Percentiles rank a stretch among this genome's conserved stretches.
Conservation (phyloP, 352 stramenopile species). For the Phytophthora idaei region DNA sequence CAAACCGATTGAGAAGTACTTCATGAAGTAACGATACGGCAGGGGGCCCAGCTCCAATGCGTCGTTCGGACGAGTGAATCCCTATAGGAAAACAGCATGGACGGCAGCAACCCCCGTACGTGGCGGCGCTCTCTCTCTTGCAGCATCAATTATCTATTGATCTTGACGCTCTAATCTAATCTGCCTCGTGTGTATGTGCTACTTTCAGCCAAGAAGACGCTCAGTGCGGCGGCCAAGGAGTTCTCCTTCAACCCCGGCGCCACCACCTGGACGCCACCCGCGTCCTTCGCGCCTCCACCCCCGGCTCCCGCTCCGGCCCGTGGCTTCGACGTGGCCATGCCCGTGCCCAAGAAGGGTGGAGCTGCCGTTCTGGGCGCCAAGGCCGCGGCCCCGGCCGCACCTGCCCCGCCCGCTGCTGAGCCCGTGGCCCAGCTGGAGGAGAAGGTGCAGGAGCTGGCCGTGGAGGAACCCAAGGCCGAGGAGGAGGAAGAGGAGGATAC, state of each 20-base stretch:
- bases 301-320: slow-evolving; percentile 42
- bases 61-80: slow-evolving; percentile 18
- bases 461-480: slow-evolving; percentile 29
- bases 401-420: slow-evolving; percentile 20
- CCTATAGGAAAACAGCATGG: slow-evolving; percentile 22
- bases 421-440: slow-evolving; percentile 40
- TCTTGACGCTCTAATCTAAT: neutral
- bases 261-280: slow-evolving; percentile 63
- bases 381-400: slow-evolving; percentile 25
- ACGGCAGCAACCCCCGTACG: slow-evolving; percentile 51
- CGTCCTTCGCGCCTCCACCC: slow-evolving; percentile 46
- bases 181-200: neutral
- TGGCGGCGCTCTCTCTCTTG: neutral
- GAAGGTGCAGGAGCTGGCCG: slow-evolving; percentile 36
- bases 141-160: neutral
- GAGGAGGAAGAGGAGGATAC: slow-evolving; percentile 59
- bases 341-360: slow-evolving; percentile 72
- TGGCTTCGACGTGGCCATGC: slow-evolving; percentile 75
- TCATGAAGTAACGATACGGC: slow-evolving; percentile 10
- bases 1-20: slow-evolving; percentile 18
- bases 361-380: slow-evolving; percentile 42
- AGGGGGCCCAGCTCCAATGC: neutral
- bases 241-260: slow-evolving; percentile 85
- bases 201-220: slow-evolving; percentile 57
- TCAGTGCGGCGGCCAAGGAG: slow-evolving; percentile 67